Evolutionary conservation across 2,329 filamentous ascomycete species (phyloP), one percentile per base, ranked within the genome.

Genomic region (Gaeumannomyces tritici): DNA sequence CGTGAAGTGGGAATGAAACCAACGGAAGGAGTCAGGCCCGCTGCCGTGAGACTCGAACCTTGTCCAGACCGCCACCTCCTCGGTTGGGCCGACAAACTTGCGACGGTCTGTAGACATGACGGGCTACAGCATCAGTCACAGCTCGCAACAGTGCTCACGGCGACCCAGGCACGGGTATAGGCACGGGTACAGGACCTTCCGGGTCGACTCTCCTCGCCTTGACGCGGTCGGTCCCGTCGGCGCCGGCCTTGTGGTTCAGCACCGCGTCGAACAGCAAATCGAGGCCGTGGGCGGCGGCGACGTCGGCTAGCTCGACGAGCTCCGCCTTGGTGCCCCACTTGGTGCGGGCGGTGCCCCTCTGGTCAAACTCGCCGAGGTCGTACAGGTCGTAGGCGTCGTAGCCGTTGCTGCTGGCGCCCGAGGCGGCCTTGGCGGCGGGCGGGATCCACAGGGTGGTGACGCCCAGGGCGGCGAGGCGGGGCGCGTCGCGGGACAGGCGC

Each of bases 381-480:
- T 86, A 89, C 18, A 91, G 73, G 69, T 90, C 88, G 69, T 89
- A 90, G 65, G 85, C 79, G 70, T 88, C 86, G 66, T 89, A 88
- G 6, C 88, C 88, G 67, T 89, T 89, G 26, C 86, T 83, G 31
- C 79, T 73, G 0, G 81, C 79, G 27, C 54, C 47, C 33, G 79
- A 79, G 63, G 83, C 83, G 0, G 83, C 87, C 74, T 90, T 91
- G 73, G 87, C 89, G 26, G 83, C 88, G 0, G 88, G 88, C 0
- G 88, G 88, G 7, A 90, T 80, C 87, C 88, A 90, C 35, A 88
- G 75, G 62, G 80, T 80, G 60, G 84, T 81, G 59, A 90, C 77
- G 2, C 88, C 88, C 42, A 86, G 79, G 0, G 78, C 74, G 67
- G 84, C 83, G 2, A 89, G 75, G 3, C 75, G 74, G 0, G 83